phyloP scores from a whole-genome alignment of 257 asterid species.

The Jacaranda mimosifolia region DNA sequence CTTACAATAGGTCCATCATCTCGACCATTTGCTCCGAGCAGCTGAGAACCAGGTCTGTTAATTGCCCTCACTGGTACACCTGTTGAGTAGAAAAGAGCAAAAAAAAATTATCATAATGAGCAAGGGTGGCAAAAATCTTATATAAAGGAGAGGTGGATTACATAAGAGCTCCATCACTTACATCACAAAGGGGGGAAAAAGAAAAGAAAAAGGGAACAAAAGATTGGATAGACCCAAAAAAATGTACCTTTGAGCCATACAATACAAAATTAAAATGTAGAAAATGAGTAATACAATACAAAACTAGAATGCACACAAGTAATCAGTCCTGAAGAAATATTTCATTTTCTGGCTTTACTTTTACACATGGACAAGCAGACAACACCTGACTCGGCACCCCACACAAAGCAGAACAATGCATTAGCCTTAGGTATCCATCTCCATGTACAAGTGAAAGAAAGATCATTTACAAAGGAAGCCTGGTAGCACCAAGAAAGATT shows the following conservation, averaged over 20 bases:
- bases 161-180: conserved; percentile 26
- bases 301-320: too few species aligned
- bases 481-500: neutral
- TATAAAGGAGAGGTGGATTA: neutral
- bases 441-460: neutral
- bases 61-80: conserved; percentile 88
- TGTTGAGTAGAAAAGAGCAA: conserved; percentile 34
- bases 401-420: too few species aligned
- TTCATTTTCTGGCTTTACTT: too few species aligned
- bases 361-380: too few species aligned
- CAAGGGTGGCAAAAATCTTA: neutral
- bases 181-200: neutral
- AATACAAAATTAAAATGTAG: too few species aligned
- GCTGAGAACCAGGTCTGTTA: conserved; percentile 93
- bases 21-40: conserved; percentile 98
- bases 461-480: neutral
- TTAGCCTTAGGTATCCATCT: too few species aligned
- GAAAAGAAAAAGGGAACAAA: too few species aligned
- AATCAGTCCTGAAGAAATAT: too few species aligned
- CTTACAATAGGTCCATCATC: conserved; percentile 98
- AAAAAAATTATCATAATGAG: neutral
- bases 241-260: too few species aligned
- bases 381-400: too few species aligned
- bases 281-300: too few species aligned
- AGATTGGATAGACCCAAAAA: too few species aligned